Base-by-base conservation (phyloP, 1,139 yeast species). In the Debaryomyces nepalensis region DNA sequence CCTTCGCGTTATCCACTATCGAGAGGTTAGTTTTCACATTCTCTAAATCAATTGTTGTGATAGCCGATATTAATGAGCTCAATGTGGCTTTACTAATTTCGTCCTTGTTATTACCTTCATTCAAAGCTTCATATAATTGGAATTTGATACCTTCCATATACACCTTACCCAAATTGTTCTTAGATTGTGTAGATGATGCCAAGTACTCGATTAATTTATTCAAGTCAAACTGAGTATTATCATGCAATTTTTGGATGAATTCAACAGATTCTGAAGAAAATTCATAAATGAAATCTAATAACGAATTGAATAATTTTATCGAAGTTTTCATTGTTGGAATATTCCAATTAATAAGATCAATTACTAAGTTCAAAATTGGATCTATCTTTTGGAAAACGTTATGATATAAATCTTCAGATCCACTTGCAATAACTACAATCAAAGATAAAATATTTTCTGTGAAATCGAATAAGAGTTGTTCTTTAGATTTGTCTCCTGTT, bases 381-480 rank as follows among this genome's bases (percentile, higher is more conserved):
- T 69, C 73, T 24, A 78, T 61, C 41, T 70, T 73, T 2, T 63
- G 59, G 39, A 77, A 64, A 5, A 89, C 63, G 7, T 70, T 69
- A 8, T 76, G 77, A 47, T 80, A 79, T 18, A 87, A 73, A 31
- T 78, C 83, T 27, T 80, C 84, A 8, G 86, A 79, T 4, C 83
- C 79, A 48, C 82, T 77, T 11, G 87, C 82, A 43, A 93, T 65
- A 1, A 85, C 85, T 11, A 85, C 81, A 5, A 84, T 61, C 40
- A 91, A 72, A 0, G 93, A 82, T 31, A 88, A 59, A 29, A 90
- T 58, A 56, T 89, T 90, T 50, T 90, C 97, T 1, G 85, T 69
- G 53, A 79, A 82, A 48, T 84, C 91, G 53, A 75, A 80, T 39
- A 86, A 63, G 41, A 82, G 58, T 43, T 74, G 73, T 37, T 63